Base-by-base conservation (phyloP, 2,329 filamentous ascomycete species). In the Fusarium transvaalense region DNA sequence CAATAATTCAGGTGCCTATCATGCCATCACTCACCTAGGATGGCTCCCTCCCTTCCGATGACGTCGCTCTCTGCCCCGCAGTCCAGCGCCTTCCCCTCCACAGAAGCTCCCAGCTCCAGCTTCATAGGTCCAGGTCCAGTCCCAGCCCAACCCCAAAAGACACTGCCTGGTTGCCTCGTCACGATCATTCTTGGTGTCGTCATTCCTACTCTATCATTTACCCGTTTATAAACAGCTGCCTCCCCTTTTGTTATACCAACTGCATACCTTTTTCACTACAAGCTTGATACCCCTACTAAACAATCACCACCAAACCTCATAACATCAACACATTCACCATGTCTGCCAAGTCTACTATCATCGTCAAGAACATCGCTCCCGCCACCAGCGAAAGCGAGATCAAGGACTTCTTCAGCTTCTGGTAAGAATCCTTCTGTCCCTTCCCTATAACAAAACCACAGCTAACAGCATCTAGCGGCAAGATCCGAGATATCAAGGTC, bases 331-430 rank as follows among this genome's bases (percentile, higher is more conserved):
- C 29, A 45, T 51, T 58, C 78, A 84, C 39, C 69, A 89, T 89
- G 87, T 82, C 86, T 75, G 78, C 82, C 74, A 87, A 83, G 75
- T 75, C 78, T 54, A 95, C 92, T 51, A 93, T 97, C 69, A 84
- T 94, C 83, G 94, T 98, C 76, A 92, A 92, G 83, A 94, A 96
- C 84, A 97, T 99, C 82, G 89, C 92, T 73, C 79, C 85, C 67
- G 82, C 90, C 78, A 97, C 95, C 59, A 89, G 88, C 72, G 94
- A 99, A 82, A 91, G 94, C 82, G 94, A 98, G 82, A 90, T 99
- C 75, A 89, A 89, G 77, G 94, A 97, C 78, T 99, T 99, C 86
- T 99, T 99, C 86, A 96, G 92, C 85, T 98, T 98, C 82, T 91
- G 89, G 93, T 95, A 86, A 78, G 88, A 64, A 27, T 31, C 6